These are phyloP conservation scores for Vanrija sp. DNA, from an alignment of 1,284 basidiomycete species.

Conservation along the genomic window DNA sequence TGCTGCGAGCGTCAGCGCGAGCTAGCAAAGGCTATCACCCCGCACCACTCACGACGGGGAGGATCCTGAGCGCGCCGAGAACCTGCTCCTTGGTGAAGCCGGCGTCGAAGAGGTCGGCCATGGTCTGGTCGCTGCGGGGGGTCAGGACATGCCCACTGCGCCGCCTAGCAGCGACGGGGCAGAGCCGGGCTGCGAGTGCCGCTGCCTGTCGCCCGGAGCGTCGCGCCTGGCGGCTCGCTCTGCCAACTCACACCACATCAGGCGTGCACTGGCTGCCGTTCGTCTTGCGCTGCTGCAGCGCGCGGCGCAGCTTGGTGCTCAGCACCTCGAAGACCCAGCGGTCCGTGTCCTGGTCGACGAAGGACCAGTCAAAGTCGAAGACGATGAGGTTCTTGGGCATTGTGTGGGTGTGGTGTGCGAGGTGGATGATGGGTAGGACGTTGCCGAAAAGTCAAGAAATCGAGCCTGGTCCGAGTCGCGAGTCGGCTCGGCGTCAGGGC, in stretches of 20 bases:
- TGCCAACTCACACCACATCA: conserved; percentile 75
- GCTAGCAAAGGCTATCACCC: background rate
- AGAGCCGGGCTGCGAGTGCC: background rate
- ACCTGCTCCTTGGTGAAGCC: conserved; percentile 72
- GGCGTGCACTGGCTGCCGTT: conserved; percentile 71
- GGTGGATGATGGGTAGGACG: background rate
- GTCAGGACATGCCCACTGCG: background rate
- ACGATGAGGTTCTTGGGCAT: conserved; percentile 72
- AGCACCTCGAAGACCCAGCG: conserved; percentile 93
- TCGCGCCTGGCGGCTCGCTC: background rate
- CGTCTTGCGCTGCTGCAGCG: conserved; percentile 68
- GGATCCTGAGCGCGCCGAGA: conserved; percentile 66
- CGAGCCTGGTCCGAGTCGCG: background rate
- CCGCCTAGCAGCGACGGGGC: background rate
- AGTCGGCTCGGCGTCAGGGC: no score
- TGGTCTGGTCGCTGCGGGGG: conserved; percentile 61
- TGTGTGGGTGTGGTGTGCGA: background rate
- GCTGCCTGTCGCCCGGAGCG: background rate
- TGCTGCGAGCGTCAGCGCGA: conserved; percentile 58
- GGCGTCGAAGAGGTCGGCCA: conserved; percentile 64
- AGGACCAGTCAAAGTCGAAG: conserved; percentile 95
- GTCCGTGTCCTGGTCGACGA: conserved; percentile 90
- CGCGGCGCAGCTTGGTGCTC: conserved; percentile 74
- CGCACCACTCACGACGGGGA: conserved; percentile 72
- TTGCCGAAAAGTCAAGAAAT: background rate